Evolutionary conservation across 805 yeast genomes (phyloP).

Genomic region (Lachancea sp.): DNA sequence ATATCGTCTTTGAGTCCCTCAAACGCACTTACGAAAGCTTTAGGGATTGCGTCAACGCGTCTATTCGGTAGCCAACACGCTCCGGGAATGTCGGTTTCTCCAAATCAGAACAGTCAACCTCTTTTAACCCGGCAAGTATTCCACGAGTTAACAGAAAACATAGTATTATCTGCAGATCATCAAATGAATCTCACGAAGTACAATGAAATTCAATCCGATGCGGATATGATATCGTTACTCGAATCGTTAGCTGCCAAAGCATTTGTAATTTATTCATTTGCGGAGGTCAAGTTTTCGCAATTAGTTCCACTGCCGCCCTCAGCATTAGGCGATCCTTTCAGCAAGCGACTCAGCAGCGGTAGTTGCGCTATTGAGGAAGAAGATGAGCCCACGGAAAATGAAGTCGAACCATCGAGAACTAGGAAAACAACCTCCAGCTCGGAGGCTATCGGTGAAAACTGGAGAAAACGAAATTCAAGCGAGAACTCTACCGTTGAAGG

Average conservation of each 20-base stretch:
- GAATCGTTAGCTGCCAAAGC: constrained; percentile 84
- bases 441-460: not conserved
- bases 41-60: constrained; percentile 81
- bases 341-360: constrained; percentile 24
- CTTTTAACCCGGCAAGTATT: constrained; percentile 26
- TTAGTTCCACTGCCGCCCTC: constrained; percentile 57
- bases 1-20: constrained; percentile 69
- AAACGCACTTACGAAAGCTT: constrained; percentile 80
- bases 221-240: constrained; percentile 41
- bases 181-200: constrained; percentile 12
- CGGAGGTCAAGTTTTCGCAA: constrained; percentile 85
- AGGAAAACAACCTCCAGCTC: not conserved
- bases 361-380: constrained; percentile 36
- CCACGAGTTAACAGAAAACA: constrained; percentile 30
- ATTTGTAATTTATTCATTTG: constrained; percentile 80
- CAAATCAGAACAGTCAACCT: constrained; percentile 12
- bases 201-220: constrained; percentile 27
- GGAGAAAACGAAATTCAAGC: constrained; percentile 5
- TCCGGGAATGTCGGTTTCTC: constrained; percentile 24
- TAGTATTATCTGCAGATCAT: constrained; percentile 26
- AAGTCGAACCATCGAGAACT: not conserved
- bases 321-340: constrained; percentile 13
- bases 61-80: constrained; percentile 53
- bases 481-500: constrained; percentile 7
- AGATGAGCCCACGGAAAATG: constrained; percentile 20